Evolutionary conservation across 176 grass and related monocot genomes (phyloP), one percentile per base, ranked within the genome.

Genomic region (Areca catechu): DNA sequence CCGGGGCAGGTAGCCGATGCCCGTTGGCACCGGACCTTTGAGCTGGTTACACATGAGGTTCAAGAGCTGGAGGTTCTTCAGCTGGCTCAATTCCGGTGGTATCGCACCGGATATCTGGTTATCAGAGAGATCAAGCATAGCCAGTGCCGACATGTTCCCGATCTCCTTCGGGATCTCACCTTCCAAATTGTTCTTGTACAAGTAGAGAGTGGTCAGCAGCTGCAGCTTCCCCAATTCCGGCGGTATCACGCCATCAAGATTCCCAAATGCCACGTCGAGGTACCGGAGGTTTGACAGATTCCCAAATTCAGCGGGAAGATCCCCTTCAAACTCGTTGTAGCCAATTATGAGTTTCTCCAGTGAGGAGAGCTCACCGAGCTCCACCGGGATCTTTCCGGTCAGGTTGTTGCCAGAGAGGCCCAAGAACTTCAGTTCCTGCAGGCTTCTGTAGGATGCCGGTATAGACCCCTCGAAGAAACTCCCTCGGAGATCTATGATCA

Each of bases 21-120:
- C 60, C 7, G 74, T 19, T 3, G 92, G 92, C 70, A 97, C 83
- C 0, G 67, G 18, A 53, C 92, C 80, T 48, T 66, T 72, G 21
- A 97, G 83, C 64, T 74, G 80, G 77, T 97, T 97, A 80, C 92
- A 91, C 92, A 97, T 91, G 6, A 97, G 63, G 57, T 91, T 97
- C 14, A 97, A 75, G 16, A 97, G 34, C 37, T 73, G 80, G 9
- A 97, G 61, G 57, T 80, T 66, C 65, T 79, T 71, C 72, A 97
- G 24, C 67, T 29, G 61, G 4, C 77, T 54, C 2, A 97, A 24
- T 72, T 96, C 86, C 9, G 61, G 64, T 23, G 91, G 91, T 18
- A 96, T 78, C 30, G 49, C 29, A 51, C 91, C 92, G 0, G 80
- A 65, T 14, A 90, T 71, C 9, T 48, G 17, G 65, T 96, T 96